Evolutionary conservation across 495 filamentous ascomycete genomes (phyloP), one percentile per base, ranked within the genome.

Genomic region (Cercophora scortea): DNA sequence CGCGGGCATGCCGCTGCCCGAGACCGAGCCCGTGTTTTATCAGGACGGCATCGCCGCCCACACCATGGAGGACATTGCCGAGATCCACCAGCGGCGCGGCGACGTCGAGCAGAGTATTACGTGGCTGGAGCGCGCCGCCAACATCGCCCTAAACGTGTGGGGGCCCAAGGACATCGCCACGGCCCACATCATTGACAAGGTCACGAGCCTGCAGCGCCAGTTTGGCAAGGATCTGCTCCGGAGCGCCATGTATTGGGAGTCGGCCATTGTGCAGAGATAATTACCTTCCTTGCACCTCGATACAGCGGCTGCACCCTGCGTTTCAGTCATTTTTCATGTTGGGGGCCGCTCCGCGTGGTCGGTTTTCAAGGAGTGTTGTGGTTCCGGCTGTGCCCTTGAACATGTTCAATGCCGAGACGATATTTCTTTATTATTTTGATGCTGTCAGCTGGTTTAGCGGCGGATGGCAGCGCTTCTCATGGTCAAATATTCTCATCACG

Each of bases 31-130:
- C 4, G 39, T 33, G 8, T 64, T 64, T 34, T 52, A 61, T 43
- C 55, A 66, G 19, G 61, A 66, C 34, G 62, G 57, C 16, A 66
- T 65, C 8, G 60, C 64, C 8, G 64, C 62, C 6, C 61, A 63
- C 48, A 53, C 61, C 9, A 66, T 66, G 62, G 64, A 66, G 35
- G 61, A 66, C 44, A 62, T 66, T 54, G 61, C 64, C 3, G 61
- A 66, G 51, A 66, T 64, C 13, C 45, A 65, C 17, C 61, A 66
- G 47, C 59, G 57, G 9, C 57, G 53, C 15, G 64, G 64, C 3
- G 61, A 65, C 12, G 6, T 66, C 17, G 60, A 59, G 15, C 53
- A 56, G 39, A 56, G 57, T 15, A 57, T 66, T 11, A 45, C 50
- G 25, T 66, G 64, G 61, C 38, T 66, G 16, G 61, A 66, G 42